Evolutionary conservation across 108 stramenopile species (phyloP).

Genomic region (Phaeodactylum tricornutum): DNA sequence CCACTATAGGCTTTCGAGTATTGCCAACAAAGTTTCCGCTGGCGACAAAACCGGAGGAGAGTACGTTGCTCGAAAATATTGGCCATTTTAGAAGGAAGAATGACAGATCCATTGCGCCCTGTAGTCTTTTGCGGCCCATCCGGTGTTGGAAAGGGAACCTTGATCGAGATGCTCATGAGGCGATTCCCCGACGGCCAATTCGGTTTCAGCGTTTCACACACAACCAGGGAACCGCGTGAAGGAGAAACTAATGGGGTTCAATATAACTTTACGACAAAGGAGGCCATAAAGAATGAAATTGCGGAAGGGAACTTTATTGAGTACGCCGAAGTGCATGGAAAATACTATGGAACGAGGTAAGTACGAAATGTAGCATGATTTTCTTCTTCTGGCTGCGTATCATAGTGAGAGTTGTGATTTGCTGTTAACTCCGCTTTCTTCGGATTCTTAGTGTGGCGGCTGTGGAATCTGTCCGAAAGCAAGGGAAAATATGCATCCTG

Average conservation of each 20-base stretch:
- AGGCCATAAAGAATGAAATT: conserved; percentile 78
- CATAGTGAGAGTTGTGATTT: neutral
- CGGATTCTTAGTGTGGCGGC: conserved; percentile 54
- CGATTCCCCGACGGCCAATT: conserved; percentile 51
- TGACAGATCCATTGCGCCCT: conserved; percentile 19
- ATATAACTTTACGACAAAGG: conserved; percentile 87
- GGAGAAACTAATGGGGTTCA: conserved; percentile 83
- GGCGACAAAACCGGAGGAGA: too few species aligned
- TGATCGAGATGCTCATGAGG: conserved; percentile 69
- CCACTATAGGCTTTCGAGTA: too few species aligned
- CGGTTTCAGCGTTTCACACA: conserved; percentile 89
- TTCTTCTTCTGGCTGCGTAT: neutral
- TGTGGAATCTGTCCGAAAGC: conserved; percentile 66
- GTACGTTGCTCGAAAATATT: too few species aligned
- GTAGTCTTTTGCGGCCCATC: conserved; percentile 51
- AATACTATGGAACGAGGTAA: conserved; percentile 87
- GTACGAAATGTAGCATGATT: too few species aligned
- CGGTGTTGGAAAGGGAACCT: conserved; percentile 41
- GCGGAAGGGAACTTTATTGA: conserved; percentile 71
- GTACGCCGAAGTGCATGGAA: conserved; percentile 90
- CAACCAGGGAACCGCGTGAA: conserved; percentile 83
- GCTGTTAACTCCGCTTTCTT: too few species aligned
- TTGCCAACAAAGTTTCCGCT: too few species aligned
- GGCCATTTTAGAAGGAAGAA: too few species aligned
- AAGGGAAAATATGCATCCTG: conserved; percentile 85